Evolutionary conservation across 2,329 filamentous ascomycete species (phyloP).

Genomic region (Colletotrichum kahawae): DNA sequence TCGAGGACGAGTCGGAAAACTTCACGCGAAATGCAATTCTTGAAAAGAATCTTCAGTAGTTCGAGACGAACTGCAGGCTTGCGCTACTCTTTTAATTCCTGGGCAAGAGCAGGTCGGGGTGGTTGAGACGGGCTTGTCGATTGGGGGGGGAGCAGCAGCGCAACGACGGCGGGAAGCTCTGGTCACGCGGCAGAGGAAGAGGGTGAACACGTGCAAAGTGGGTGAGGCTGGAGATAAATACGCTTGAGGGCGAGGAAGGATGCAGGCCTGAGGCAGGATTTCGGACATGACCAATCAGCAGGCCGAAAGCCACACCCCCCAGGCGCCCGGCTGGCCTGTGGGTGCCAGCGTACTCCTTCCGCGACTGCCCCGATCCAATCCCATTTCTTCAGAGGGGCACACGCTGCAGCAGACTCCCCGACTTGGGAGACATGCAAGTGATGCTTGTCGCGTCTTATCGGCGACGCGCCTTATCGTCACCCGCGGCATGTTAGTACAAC

Average conservation of each 20-base stretch:
- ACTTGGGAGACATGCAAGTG: neutral
- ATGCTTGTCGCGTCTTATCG: slow-evolving; percentile 13
- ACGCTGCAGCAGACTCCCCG: slow-evolving; percentile 2
- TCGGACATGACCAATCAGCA: slow-evolving; percentile 7
- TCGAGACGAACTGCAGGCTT: neutral
- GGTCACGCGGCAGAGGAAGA: slow-evolving; percentile 44
- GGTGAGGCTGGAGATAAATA: slow-evolving; percentile 42
- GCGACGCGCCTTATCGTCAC: neutral
- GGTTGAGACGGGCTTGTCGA: slow-evolving; percentile 15
- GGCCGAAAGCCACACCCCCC: slow-evolving; percentile 6
- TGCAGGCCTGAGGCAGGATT: slow-evolving; percentile 19
- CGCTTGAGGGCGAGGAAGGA: slow-evolving; percentile 14
- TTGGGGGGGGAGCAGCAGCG: neutral
- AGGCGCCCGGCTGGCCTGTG: neutral
- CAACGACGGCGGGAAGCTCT: slow-evolving; percentile 19
- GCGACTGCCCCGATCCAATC: slow-evolving; percentile 22
- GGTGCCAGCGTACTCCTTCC: slow-evolving; percentile 3
- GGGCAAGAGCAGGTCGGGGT: neutral
- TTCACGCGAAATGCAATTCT: slow-evolving; percentile 13
- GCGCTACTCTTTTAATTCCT: slow-evolving; percentile 16
- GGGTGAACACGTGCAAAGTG: slow-evolving; percentile 45
- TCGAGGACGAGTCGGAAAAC: neutral
- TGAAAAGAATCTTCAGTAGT: neutral
- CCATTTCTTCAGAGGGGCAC: slow-evolving; percentile 16
- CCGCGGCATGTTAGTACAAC: neutral